phyloP scores from a whole-genome alignment of 352 stramenopile species.

The Phytophthora litchii region DNA sequence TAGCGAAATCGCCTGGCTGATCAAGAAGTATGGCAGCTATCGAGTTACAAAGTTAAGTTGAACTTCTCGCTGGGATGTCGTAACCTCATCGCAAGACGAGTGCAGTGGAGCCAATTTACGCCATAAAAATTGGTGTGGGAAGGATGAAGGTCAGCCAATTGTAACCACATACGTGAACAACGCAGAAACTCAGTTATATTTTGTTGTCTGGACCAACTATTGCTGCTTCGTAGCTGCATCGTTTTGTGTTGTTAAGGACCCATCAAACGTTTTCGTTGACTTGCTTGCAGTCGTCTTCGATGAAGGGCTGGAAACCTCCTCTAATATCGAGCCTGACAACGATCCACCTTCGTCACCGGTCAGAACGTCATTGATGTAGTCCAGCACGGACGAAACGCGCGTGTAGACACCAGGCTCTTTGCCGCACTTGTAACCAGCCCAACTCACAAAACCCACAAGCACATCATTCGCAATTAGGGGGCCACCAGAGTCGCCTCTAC shows the following conservation, averaged over 20 bases:
- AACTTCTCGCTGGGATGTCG: no score
- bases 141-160: no score
- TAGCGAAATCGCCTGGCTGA: not conserved
- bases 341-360: constrained; percentile 20
- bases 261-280: constrained; percentile 14
- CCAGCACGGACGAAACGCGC: constrained; percentile 51
- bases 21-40: no score
- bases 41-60: no score
- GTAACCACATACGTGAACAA: no score
- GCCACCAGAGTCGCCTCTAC: constrained; percentile 66
- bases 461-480: constrained; percentile 53
- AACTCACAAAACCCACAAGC: constrained; percentile 67
- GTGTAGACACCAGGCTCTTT: constrained; percentile 58
- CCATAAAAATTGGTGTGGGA: no score
- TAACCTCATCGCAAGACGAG: no score
- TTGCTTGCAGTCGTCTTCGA: not conserved
- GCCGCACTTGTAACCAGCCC: constrained; percentile 50
- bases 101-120: no score
- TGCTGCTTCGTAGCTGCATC: constrained; percentile 6
- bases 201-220: not conserved
- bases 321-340: constrained; percentile 3
- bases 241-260: constrained; percentile 9
- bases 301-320: constrained; percentile 1
- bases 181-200: no score
- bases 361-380: constrained; percentile 57